Evolutionary conservation across 768 basidiomycete genomes (phyloP).

Genomic region (Boletus speciosus): DNA sequence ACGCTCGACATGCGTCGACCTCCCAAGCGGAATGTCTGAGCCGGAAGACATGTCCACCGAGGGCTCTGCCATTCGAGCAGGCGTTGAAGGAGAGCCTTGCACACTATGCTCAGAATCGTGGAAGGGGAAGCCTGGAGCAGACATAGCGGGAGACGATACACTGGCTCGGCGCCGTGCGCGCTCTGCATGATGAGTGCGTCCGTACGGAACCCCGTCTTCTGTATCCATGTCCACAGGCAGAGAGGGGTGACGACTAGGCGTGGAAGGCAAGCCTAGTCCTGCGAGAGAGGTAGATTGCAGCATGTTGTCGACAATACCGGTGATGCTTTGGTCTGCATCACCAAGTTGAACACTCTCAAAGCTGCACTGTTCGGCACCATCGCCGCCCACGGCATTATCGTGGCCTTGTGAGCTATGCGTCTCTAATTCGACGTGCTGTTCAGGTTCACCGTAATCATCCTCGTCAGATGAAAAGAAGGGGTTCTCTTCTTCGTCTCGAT

Average conservation of each 20-base stretch:
- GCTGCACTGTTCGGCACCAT: conserved; percentile 13
- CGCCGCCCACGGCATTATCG: not conserved
- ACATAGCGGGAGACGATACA: conserved; percentile 30
- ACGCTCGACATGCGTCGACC: conserved; percentile 40
- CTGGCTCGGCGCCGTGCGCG: conserved; percentile 38
- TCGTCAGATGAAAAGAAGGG: conserved; percentile 43
- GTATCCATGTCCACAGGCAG: conserved; percentile 55
- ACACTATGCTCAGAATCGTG: conserved; percentile 15
- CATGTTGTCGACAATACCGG: conserved; percentile 70
- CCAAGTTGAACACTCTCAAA: conserved; percentile 45
- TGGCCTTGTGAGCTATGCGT: conserved; percentile 9
- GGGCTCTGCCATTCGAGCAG: conserved; percentile 19
- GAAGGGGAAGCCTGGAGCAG: conserved; percentile 38
- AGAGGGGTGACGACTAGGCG: conserved; percentile 35
- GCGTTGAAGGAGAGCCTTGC: conserved; percentile 21
- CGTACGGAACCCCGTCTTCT: conserved; percentile 62
- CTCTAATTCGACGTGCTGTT: conserved; percentile 12
- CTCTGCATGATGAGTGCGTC: conserved; percentile 59
- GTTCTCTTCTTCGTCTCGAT: conserved; percentile 57
- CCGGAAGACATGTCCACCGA: conserved; percentile 22
- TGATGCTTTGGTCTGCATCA: conserved; percentile 54
- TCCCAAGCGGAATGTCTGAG: conserved; percentile 30
- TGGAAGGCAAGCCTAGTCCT: conserved; percentile 28
- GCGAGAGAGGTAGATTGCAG: conserved; percentile 37
- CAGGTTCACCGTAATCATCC: conserved; percentile 25